Base-by-base conservation (phyloP, 495 filamentous ascomycete species). In the Aspergillus heteromorphus region DNA sequence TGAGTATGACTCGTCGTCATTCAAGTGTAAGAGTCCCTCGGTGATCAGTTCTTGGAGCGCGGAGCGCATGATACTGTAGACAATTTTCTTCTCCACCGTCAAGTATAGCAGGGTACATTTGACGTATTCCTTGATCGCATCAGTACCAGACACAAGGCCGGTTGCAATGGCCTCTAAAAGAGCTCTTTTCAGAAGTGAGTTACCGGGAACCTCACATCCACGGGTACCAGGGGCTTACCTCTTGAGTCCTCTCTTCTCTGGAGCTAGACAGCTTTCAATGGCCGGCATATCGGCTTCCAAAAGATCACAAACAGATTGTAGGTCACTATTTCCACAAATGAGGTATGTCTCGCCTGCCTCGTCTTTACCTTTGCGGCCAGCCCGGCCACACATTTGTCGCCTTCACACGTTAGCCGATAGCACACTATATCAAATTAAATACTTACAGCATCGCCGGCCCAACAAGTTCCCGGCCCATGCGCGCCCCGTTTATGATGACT, bases 331-430 rank as follows among this genome's bases (percentile, higher is more conserved):
- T 16, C 83, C 79, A 60, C 88, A 91, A 54, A 87, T 89, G 4
- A 93, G 69, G 63, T 87, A 92, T 17, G 86, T 91, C 71, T 92
- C 89, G 6, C 89, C 89, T 41, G 86, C 68, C 20, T 88, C 86
- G 52, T 92, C 88, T 55, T 90, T 91, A 11, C 89, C 88, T 65
- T 91, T 91, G 52, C 89, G 83, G 21, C 89, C 89, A 19, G 89
- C 89, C 52, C 89, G 80, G 11, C 89, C 89, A 59, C 87, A 83
- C 89, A 92, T 93, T 69, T 93, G 89, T 34, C 87, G 81, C 9
- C 85, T 87, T 62, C 16, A 17, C 38, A 19, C 41, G 31, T 65
- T 52, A 57, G 57, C 2, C n/a, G 42, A 7, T 18, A 34, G 5
- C 34, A 16, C 18, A 7, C 4, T 1, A 47, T 30, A 49, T 42